Base-by-base conservation (phyloP, 192 early-diverging fungal species). In the Coemansia sp. region DNA sequence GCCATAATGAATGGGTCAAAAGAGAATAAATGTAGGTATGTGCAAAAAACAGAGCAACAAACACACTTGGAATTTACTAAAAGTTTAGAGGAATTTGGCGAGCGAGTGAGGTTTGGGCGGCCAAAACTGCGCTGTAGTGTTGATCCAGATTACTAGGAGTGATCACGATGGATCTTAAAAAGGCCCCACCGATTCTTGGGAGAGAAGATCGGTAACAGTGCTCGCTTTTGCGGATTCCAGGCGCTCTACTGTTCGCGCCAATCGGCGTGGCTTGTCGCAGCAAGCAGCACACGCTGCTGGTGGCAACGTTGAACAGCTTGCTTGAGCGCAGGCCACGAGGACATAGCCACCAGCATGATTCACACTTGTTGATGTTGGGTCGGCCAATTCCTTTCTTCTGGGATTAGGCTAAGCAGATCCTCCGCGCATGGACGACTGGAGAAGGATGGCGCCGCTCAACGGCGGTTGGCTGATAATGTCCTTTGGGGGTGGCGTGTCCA, bases 391-490 rank as follows among this genome's bases (percentile, higher is more conserved):
- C 13, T 16, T 2, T 45, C 6, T 20, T 45, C 42, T n/a, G 18
- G 18, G n/a, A 45, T 45, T 45, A 45, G 42, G 16, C n/a, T 45
- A 18, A 45, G 42, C 42, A 45, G 18, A 45, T 45, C 42, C 42
- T 18, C 31, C 42, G 42, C 20, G 42, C 42, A 45, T 45, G 18
- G 8, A 20, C 42, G 42, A 20, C 42, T 18, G 42, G 31, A 31
- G 31, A 31, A 31, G 31, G 42, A 25, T 56, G 63, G 38, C 38
- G 31, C 21, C 21, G 63, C 63, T 56, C 28, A 33, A 43, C 35
- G 47, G 14, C 39, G 43, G 66, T 68, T 68, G 66, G 66, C 59
- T 41, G 55, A 45, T 53, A 61, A 38, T 68, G 59, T 33, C 66
- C 66, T 58, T 61, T 68, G 57, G 59, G 66, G 25, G 43, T 34